Conservation (phyloP, 1,139 yeast genomes). For the Candida neerlandica region DNA sequence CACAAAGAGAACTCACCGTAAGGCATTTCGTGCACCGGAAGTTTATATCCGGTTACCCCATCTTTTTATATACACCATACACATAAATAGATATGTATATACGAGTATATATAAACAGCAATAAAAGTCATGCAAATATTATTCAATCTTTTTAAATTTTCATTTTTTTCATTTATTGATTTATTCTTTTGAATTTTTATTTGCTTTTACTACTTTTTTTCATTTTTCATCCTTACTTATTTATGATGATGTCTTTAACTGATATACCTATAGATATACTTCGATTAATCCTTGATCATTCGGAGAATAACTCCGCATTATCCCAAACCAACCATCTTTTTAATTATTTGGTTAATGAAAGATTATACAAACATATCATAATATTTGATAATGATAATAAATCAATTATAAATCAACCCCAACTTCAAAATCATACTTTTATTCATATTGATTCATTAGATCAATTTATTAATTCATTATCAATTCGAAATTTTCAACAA, state of each 20-base stretch:
- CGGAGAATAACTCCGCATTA: conserved; percentile 5
- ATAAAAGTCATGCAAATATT: neutral
- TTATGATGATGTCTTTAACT: neutral
- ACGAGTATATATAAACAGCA: neutral
- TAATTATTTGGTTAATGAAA: conserved; percentile 11
- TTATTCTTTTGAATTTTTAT: neutral
- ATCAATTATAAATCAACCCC: conserved; percentile 2
- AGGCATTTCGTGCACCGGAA: conserved; percentile 2
- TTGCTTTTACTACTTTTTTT: neutral
- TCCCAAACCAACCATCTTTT: conserved; percentile 11
- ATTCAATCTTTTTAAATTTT: neutral
- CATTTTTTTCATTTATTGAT: neutral
- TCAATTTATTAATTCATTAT: conserved; percentile 10
- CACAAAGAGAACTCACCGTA: neutral
- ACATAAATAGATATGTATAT: neutral
- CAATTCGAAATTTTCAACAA: conserved; percentile 10
- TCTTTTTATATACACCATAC: neutral
- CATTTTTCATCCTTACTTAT: neutral
- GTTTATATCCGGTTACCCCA: neutral
- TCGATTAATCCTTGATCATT: neutral
- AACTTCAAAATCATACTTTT: conserved; percentile 7
- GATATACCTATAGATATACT: neutral
- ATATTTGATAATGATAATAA: conserved; percentile 17
- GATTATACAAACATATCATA: conserved; percentile 14
- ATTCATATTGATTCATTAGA: conserved; percentile 13